Conservation (phyloP, 371 early-diverging fungal species). For the Mucor piriformis region DNA sequence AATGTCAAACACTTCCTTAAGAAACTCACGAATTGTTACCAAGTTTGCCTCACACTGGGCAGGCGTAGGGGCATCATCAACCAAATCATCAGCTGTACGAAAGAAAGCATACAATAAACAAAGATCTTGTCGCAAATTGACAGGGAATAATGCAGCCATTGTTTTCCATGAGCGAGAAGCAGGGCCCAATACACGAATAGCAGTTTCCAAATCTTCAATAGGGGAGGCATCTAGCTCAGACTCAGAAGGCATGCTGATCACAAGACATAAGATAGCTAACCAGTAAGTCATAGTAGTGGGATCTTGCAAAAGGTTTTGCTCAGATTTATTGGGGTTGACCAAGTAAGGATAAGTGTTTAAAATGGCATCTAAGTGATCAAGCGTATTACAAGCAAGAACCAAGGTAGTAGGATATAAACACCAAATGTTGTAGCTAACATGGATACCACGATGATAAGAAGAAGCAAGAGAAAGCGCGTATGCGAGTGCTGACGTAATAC, state of each 20-base stretch:
- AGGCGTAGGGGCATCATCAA: slow-evolving; percentile 44
- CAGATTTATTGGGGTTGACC: slow-evolving; percentile 9
- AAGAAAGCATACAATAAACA: slow-evolving; percentile 59
- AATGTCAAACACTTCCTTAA: slow-evolving; percentile 25
- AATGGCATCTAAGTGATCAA: slow-evolving; percentile 49
- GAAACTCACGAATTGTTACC: slow-evolving; percentile 30
- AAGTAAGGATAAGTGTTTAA: slow-evolving; percentile 40
- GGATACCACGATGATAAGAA: not conserved
- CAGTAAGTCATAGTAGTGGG: slow-evolving; percentile 26
- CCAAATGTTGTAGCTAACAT: slow-evolving; percentile 23
- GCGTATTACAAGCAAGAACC: slow-evolving; percentile 35
- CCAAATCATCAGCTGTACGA: slow-evolving; percentile 61
- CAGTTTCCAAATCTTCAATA: slow-evolving; percentile 33
- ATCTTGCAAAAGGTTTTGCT: slow-evolving; percentile 26
- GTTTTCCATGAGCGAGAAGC: slow-evolving; percentile 56
- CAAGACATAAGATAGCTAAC: slow-evolving; percentile 21
- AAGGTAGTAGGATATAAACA: slow-evolving; percentile 44
- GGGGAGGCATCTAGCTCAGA: slow-evolving; percentile 29
- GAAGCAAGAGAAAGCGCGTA: slow-evolving; percentile 28
- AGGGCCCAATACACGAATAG: slow-evolving; percentile 30
- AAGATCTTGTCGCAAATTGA: slow-evolving; percentile 51
- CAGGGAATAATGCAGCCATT: slow-evolving; percentile 55
- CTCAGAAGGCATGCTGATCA: slow-evolving; percentile 25
- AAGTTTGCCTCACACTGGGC: slow-evolving; percentile 26
- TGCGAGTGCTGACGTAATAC: slow-evolving; percentile 32